phyloP scores from a whole-genome alignment of 352 stramenopile genomes.

The Pythium sukuiense region DNA sequence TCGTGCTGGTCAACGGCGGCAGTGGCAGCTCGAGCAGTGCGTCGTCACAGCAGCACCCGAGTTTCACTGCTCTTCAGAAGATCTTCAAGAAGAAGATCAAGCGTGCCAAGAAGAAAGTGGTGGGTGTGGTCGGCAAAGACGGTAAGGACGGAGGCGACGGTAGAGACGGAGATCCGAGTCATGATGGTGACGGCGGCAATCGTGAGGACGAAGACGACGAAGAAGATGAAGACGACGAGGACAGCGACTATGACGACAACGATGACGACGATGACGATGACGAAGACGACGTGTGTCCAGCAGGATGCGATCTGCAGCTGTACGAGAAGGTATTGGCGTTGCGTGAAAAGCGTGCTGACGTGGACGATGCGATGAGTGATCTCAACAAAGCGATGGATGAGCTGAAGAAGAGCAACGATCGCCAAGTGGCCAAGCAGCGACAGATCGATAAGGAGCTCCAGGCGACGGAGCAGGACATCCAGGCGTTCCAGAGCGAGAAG shows the following conservation, averaged over 20 bases:
- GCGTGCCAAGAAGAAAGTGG: conserved; percentile 79
- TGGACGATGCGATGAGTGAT: conserved; percentile 88
- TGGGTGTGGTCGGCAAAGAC: conserved; percentile 30
- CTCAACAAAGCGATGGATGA: conserved; percentile 88
- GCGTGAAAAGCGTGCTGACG: conserved; percentile 89
- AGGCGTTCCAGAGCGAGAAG: conserved; percentile 93
- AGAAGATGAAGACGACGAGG: conserved; percentile 68
- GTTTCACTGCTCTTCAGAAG: conserved; percentile 77
- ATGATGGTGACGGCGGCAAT: conserved; percentile 54
- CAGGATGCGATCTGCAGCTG: conserved; percentile 85
- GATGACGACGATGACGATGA: conserved; percentile 91
- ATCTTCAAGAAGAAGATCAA: conserved; percentile 94
- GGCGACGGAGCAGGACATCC: conserved; percentile 86
- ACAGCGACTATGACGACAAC: conserved; percentile 83
- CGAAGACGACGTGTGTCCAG: conserved; percentile 90
- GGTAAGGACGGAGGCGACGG: conserved; percentile 31
- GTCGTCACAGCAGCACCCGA: conserved; percentile 51
- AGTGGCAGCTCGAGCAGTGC: conserved; percentile 29
- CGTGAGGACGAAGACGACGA: conserved; percentile 78
- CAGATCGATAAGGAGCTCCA: conserved; percentile 93
- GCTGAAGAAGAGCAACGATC: conserved; percentile 83
- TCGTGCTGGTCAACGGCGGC: conserved; percentile 63
- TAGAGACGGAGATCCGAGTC: conserved; percentile 28
- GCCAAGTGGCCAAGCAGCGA: conserved; percentile 79
- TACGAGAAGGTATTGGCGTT: conserved; percentile 93